A percentile compares a stretch with the other conserved stretches of the same genome.
Evolutionary conservation across 768 basidiomycete species (phyloP).

Genomic region (Arthromyces matolae): DNA sequence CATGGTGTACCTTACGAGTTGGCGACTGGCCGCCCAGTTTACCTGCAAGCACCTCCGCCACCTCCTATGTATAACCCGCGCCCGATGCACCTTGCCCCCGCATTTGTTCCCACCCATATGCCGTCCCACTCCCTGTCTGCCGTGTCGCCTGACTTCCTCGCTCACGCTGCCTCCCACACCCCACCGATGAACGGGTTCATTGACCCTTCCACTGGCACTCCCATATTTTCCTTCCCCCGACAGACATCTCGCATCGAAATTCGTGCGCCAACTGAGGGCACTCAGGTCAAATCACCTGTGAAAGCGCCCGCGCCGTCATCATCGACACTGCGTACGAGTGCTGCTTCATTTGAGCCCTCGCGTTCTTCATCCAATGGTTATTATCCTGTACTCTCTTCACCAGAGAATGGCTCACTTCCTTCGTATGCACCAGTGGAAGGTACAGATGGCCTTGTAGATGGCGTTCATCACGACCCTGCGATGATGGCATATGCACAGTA

Average conservation of each 20-base stretch:
- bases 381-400: conserved; percentile 13
- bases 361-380: conserved; percentile 22
- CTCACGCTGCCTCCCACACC: conserved; percentile 49
- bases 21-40: conserved; percentile 77
- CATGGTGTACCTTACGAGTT: conserved; percentile 81
- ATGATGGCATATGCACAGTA: conserved; percentile 61
- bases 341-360: conserved; percentile 48
- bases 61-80: conserved; percentile 66
- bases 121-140: conserved; percentile 35
- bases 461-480: conserved; percentile 18
- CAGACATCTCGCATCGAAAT: conserved; percentile 73
- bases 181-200: conserved; percentile 62
- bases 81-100: conserved; percentile 52
- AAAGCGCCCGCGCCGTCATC: conserved; percentile 28
- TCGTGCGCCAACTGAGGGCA: conserved; percentile 46
- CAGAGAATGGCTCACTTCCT: conserved; percentile 12
- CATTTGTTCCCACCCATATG: conserved; percentile 61
- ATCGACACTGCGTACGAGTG: conserved; percentile 47
- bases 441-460: conserved; percentile 20
- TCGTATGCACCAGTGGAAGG: conserved; percentile 33
- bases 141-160: conserved; percentile 60
- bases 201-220: conserved; percentile 60
- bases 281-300: conserved; percentile 23
- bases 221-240: conserved; percentile 74
- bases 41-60: conserved; percentile 56